Conservation (phyloP, 2,329 filamentous ascomycete species). For the Hypoxylon sp. region DNA sequence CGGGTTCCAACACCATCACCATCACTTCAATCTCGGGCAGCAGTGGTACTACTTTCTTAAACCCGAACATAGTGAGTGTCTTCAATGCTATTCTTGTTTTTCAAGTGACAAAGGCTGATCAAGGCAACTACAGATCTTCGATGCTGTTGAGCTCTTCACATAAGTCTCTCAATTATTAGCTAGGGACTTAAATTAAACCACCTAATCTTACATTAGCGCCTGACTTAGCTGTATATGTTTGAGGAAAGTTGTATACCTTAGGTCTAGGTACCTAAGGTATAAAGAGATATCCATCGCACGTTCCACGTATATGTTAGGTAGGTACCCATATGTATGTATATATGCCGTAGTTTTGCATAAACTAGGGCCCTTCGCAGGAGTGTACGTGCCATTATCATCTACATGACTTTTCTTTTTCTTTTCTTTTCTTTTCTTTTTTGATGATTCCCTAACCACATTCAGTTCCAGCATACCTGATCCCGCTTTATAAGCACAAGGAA, state of each 20-base stretch:
- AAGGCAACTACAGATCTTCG: conserved; percentile 46
- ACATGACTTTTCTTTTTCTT: too few species aligned
- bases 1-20: conserved; percentile 72
- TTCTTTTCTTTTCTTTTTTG: too few species aligned
- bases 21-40: conserved; percentile 70
- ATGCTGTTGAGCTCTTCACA: conserved; percentile 52
- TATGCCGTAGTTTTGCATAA: too few species aligned
- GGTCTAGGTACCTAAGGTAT: too few species aligned
- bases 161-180: background rate
- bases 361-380: too few species aligned
- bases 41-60: conserved; percentile 65
- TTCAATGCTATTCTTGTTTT: background rate
- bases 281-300: background rate
- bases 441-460: too few species aligned
- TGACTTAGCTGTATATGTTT: background rate
- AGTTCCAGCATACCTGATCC: background rate
- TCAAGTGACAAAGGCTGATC: conserved; percentile 9
- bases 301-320: too few species aligned
- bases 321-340: too few species aligned
- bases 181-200: background rate
- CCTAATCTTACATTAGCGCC: background rate
- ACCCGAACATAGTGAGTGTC: conserved; percentile 52
- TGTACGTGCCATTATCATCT: too few species aligned
- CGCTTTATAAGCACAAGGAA: background rate
- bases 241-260: background rate